phyloP scores from a whole-genome alignment of 257 asterid genomes.

The Rhazya stricta region DNA sequence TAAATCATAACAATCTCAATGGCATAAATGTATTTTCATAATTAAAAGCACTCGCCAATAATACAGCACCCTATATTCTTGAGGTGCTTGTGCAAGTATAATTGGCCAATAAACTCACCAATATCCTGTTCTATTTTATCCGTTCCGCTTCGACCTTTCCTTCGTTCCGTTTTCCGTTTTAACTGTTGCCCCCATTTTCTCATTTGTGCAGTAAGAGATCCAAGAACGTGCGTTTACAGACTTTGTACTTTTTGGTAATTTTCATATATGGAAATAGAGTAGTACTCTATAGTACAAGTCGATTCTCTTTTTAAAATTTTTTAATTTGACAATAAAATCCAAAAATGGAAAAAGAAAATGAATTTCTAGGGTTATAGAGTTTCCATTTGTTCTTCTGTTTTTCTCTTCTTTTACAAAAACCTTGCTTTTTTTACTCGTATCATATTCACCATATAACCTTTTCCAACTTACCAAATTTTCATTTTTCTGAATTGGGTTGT shows the following conservation, averaged over 20 bases:
- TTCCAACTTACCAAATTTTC: not conserved
- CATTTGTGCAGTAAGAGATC: too few relatives aligned
- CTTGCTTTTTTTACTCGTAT: not conserved
- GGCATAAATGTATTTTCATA: too few relatives aligned
- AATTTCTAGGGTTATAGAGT: constrained; percentile 2
- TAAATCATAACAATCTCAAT: too few relatives aligned
- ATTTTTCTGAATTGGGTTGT: not conserved
- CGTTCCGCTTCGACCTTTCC: not conserved
- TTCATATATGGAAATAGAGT: not conserved
- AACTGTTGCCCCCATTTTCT: not conserved
- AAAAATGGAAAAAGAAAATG: not conserved
- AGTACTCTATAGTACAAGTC: not conserved
- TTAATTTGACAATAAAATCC: not conserved
- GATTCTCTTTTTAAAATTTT: not conserved
- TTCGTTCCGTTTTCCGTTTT: not conserved
- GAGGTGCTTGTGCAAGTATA: not conserved
- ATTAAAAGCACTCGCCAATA: too few relatives aligned
- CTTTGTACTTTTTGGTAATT: not conserved
- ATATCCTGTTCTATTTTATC: not conserved
- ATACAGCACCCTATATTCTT: too few relatives aligned
- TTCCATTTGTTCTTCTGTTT: not conserved
- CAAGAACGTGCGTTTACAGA: not conserved
- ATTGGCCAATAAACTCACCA: not conserved
- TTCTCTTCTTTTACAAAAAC: not conserved
- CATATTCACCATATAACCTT: not conserved